A percentile compares a stretch with the other conserved stretches of the same genome.
These are phyloP conservation scores for Podila epicladia DNA, from an alignment of 192 early-diverging fungal genomes.

Conservation along the genomic window DNA sequence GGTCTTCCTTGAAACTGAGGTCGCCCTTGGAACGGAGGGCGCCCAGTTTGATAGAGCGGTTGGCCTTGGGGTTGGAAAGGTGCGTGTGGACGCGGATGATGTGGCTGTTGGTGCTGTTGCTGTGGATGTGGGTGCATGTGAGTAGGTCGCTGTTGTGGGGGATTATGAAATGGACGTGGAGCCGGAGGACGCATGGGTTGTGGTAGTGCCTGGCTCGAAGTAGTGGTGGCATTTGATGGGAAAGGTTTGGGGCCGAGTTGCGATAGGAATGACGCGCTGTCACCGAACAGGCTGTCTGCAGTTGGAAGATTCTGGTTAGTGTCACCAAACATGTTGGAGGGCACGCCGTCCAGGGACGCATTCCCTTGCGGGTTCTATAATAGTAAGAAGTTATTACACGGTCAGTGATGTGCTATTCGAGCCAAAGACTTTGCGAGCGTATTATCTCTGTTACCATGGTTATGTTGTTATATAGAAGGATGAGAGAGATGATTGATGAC, in stretches of 20 bases:
- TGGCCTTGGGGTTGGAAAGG: too few species aligned
- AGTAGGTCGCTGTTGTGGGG: background rate
- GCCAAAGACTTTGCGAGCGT: too few species aligned
- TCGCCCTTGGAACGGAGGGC: background rate
- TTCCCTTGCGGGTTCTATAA: background rate
- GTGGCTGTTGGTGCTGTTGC: background rate
- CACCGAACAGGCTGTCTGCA: slow-evolving; percentile 2
- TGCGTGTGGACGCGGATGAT: too few species aligned
- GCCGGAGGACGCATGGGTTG: background rate
- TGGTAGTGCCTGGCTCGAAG: background rate
- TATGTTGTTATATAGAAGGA: too few species aligned
- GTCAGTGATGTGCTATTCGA: background rate
- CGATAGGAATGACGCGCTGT: background rate
- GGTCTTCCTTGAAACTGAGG: background rate
- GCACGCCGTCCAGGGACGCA: background rate
- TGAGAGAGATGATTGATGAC: too few species aligned
- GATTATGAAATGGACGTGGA: background rate
- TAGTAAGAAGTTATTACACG: background rate
- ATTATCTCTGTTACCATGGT: too few species aligned
- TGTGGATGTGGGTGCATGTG: background rate
- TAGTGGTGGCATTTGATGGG: background rate
- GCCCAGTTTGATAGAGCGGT: too few species aligned
- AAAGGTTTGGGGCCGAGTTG: background rate
- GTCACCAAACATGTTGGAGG: background rate
- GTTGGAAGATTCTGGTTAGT: background rate